These are phyloP conservation scores for Leucoagaricus sp. DNA, from an alignment of 1,284 basidiomycete species.

Conservation along the genomic window DNA sequence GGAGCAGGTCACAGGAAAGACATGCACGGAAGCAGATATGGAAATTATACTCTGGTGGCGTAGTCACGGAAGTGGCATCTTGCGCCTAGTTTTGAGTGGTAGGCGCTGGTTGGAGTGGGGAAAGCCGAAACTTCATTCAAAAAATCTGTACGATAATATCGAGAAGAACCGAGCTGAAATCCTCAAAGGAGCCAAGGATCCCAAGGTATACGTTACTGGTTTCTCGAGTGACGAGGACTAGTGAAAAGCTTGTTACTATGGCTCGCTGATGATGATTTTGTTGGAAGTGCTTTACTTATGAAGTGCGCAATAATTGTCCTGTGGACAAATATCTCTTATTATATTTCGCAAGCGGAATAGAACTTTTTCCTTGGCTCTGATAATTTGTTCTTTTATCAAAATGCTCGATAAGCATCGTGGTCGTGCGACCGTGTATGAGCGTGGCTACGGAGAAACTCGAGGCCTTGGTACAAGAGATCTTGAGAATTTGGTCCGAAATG, in stretches of 20 bases:
- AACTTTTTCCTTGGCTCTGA: too few relatives aligned
- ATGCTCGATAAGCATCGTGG: too few relatives aligned
- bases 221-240: background rate
- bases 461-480: too few relatives aligned
- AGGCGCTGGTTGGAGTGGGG: constrained; percentile 3
- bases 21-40: constrained; percentile 24
- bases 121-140: background rate
- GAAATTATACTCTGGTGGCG: constrained; percentile 20
- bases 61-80: constrained; percentile 13
- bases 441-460: too few relatives aligned
- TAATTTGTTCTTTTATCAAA: too few relatives aligned
- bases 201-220: background rate
- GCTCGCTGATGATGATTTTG: too few relatives aligned
- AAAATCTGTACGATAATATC: background rate
- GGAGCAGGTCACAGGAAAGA: constrained; percentile 25
- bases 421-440: too few relatives aligned
- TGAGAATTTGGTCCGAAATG: too few relatives aligned
- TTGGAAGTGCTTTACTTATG: too few relatives aligned
- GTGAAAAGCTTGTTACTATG: background rate
- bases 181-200: background rate
- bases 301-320: too few relatives aligned
- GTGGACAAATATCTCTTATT: too few relatives aligned
- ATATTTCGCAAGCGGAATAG: too few relatives aligned
- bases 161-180: background rate
- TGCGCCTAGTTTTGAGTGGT: background rate